A percentile compares a stretch with the other conserved stretches of the same genome.
phyloP scores from a whole-genome alignment of 495 filamentous ascomycete species.

The Extremus antarcticus region DNA sequence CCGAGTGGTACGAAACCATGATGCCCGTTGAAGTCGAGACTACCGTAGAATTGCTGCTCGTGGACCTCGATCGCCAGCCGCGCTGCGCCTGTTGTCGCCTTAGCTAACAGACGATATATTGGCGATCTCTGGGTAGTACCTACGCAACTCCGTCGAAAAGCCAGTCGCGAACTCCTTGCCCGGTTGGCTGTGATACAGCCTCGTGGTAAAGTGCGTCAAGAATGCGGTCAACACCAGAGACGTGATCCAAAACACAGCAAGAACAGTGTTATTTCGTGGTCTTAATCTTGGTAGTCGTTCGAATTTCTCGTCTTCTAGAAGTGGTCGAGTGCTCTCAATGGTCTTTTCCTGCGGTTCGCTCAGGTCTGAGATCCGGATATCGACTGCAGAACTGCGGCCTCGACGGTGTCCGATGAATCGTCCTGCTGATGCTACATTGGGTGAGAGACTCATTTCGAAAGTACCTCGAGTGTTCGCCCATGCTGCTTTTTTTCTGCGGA shows the following conservation, averaged over 20 bases:
- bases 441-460: background rate
- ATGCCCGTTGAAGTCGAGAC: conserved; percentile 10
- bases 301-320: background rate
- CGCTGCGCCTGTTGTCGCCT: background rate
- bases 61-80: background rate
- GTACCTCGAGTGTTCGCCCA: background rate
- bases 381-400: background rate
- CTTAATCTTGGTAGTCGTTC: background rate
- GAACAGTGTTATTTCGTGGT: background rate
- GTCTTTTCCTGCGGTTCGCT: background rate
- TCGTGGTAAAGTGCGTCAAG: background rate
- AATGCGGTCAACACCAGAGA: conserved; percentile 3
- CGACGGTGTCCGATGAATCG: background rate
- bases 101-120: background rate
- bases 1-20: conserved; percentile 9
- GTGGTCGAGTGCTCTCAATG: background rate
- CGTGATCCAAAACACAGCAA: background rate
- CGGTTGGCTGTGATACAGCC: background rate
- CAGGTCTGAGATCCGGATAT: background rate
- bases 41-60: conserved; percentile 6
- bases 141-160: background rate
- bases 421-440: background rate
- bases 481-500: background rate
- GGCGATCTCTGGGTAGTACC: background rate
- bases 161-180: background rate